Base-by-base conservation (phyloP, 768 basidiomycete species). In the Tulasnella calospora region DNA sequence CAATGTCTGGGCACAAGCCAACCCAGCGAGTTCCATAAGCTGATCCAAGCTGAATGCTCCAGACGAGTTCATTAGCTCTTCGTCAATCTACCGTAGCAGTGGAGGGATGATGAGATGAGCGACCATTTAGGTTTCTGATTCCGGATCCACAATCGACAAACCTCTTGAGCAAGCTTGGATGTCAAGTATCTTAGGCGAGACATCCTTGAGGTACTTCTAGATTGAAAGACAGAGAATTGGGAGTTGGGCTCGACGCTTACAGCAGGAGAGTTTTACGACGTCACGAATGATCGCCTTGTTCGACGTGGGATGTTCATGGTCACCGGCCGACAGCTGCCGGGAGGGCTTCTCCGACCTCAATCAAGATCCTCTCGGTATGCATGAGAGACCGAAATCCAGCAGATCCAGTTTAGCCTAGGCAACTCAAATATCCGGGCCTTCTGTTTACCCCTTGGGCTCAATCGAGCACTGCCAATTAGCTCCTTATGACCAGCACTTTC, bases 21-120 rank as follows among this genome's bases (percentile, higher is more conserved):
- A 86, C 0, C 98, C 98, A 40, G 97, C 97, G 17, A 99, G 89
- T 82, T 99, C 97, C 95, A 98, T 98, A 40, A 98, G 86, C 94
- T 97, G 97, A 82, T 99, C 96, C 61, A 99, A 85, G 83, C 94
- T 96, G 87, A 97, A 99, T 6, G 95, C 95, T 0, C 96, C 96
- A n/a, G 87, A 86, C 3, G 88, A 79, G 80, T 88, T 90, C 97
- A 99, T 98, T 71, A 99, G 90, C 82, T 98, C 94, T 82, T 94
- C 92, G 82, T 99, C 97, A 74, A 99, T 96, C 94, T 96, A 44
- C 41, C 41, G 78, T 9, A 81, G 23, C 27, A n/a, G 73, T 15
- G 57, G 19, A 46, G 27, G n/a, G 4, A 27, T 36, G 27, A 23
- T 79, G 3, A 71, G 69, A 8, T 10, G 13, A 27, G 10, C 13